Evolutionary conservation across 192 early-diverging fungal species (phyloP).

Genomic region (Coemansia biformis): DNA sequence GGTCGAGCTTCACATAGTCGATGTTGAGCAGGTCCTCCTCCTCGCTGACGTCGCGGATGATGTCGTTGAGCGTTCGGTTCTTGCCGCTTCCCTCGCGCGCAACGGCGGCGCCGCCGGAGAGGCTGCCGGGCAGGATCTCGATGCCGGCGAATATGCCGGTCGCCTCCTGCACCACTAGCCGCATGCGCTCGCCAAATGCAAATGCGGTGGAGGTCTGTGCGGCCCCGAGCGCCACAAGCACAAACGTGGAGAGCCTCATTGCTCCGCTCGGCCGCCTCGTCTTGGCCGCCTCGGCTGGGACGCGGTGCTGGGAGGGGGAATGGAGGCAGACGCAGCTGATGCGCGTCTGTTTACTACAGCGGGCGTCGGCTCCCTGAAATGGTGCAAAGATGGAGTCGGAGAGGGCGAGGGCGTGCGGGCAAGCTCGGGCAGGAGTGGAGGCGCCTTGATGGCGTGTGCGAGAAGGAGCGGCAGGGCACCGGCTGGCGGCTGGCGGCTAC

Average conservation of each 20-base stretch:
- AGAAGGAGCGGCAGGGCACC: no score
- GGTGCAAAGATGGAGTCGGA: no score
- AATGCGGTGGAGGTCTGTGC: slow-evolving; percentile 12
- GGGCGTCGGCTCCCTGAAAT: no score
- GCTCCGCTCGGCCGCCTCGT: no score
- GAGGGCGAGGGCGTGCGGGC: no score
- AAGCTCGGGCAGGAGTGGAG: no score
- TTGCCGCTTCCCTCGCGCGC: slow-evolving; percentile 24
- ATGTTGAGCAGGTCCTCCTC: slow-evolving; percentile 43
- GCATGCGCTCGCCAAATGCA: slow-evolving; percentile 19
- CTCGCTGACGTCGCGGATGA: slow-evolving; percentile 45
- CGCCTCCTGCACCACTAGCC: slow-evolving; percentile 37
- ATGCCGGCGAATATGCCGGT: slow-evolving; percentile 28
- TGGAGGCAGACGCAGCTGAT: no score
- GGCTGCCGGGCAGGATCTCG: slow-evolving; percentile 2
- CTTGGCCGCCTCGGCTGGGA: no score
- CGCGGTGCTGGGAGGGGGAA: no score
- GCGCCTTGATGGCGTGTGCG: no score
- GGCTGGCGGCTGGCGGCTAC: no score
- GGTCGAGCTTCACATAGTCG: slow-evolving; percentile 39
- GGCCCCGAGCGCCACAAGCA: slow-evolving; percentile 2
- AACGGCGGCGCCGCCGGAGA: neutral
- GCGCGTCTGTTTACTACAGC: no score
- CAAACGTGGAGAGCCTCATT: slow-evolving; percentile 10
- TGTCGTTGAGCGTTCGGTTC: slow-evolving; percentile 46